phyloP scores from a whole-genome alignment of 2,329 filamentous ascomycete species.

The Nothophoma quercina region DNA sequence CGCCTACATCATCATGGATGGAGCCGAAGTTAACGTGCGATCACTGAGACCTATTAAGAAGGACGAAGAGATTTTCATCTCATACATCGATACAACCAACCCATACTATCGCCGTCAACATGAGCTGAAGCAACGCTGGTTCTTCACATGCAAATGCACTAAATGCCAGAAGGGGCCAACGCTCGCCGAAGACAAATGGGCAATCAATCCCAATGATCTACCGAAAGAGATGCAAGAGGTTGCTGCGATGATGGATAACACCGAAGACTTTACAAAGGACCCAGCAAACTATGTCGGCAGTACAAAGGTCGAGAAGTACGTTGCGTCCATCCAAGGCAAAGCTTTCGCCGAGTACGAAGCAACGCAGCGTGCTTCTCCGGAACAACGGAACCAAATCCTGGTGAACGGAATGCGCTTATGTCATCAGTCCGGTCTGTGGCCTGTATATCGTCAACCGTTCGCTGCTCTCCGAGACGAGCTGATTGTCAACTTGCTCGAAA shows the following conservation, averaged over 20 bases:
- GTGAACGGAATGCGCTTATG: slow-evolving; percentile 52
- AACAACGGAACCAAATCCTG: slow-evolving; percentile 46
- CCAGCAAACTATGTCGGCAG: slow-evolving; percentile 38
- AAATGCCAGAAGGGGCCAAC: slow-evolving; percentile 56
- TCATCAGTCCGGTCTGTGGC: slow-evolving; percentile 53
- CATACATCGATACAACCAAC: slow-evolving; percentile 67
- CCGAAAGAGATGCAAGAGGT: slow-evolving; percentile 30
- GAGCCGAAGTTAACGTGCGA: slow-evolving; percentile 58
- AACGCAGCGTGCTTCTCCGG: slow-evolving; percentile 28
- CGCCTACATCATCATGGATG: slow-evolving; percentile 64
- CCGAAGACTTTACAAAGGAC: slow-evolving; percentile 22
- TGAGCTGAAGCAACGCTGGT: slow-evolving; percentile 63
- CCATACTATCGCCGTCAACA: slow-evolving; percentile 59
- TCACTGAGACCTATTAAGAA: slow-evolving; percentile 61
- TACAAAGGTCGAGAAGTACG: slow-evolving; percentile 33
- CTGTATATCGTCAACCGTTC: slow-evolving; percentile 62
- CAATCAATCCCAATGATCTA: slow-evolving; percentile 40
- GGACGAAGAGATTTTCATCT: slow-evolving; percentile 67
- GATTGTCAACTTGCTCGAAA: slow-evolving; percentile 57
- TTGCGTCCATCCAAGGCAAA: slow-evolving; percentile 37
- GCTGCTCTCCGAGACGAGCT: slow-evolving; percentile 62
- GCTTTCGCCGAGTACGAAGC: slow-evolving; percentile 37
- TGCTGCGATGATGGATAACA: slow-evolving; percentile 30
- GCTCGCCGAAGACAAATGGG: slow-evolving; percentile 53
- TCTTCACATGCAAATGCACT: slow-evolving; percentile 64